Conservation (phyloP, 176 grass and related monocot species). For the Oropetium thomaeum region DNA sequence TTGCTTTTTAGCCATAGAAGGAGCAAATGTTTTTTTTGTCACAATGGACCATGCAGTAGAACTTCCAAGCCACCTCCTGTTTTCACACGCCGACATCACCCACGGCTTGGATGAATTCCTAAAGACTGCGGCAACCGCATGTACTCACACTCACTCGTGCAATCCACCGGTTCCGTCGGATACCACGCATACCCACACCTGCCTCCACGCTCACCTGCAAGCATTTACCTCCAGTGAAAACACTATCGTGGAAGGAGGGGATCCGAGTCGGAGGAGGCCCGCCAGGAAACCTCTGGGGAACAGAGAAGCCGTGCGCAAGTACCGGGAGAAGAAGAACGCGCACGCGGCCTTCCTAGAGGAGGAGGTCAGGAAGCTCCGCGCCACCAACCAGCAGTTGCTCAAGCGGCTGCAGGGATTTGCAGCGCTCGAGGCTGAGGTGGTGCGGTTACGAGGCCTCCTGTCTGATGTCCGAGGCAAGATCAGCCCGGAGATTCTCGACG, state of each 20-base stretch:
- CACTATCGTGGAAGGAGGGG: slow-evolving; percentile 32
- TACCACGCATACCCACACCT: slow-evolving; percentile 60
- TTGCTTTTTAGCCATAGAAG: slow-evolving; percentile 35
- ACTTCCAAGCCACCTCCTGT: slow-evolving; percentile 64
- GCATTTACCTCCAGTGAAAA: slow-evolving; percentile 36
- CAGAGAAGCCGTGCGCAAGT: slow-evolving; percentile 85
- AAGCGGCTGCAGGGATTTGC: slow-evolving; percentile 61
- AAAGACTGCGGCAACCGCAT: slow-evolving; percentile 43
- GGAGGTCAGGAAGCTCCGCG: slow-evolving; percentile 64
- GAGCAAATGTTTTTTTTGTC: slow-evolving; percentile 25
- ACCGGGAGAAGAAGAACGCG: slow-evolving; percentile 94
- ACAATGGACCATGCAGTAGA: slow-evolving; percentile 68
- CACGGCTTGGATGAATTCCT: slow-evolving; percentile 66
- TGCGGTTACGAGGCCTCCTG: slow-evolving; percentile 58
- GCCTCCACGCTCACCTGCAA: slow-evolving; percentile 73
- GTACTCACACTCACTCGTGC: slow-evolving; percentile 74
- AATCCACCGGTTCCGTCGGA: slow-evolving; percentile 48
- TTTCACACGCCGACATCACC: slow-evolving; percentile 47
- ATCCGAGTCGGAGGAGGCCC: slow-evolving; percentile 39
- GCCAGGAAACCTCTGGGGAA: slow-evolving; percentile 55
- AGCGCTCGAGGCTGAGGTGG: slow-evolving; percentile 65
- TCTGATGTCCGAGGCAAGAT: slow-evolving; percentile 65
- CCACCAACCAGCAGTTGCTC: slow-evolving; percentile 73
- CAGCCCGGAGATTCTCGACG: slow-evolving; percentile 56
- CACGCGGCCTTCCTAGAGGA: slow-evolving; percentile 75